These are phyloP conservation scores for Angophora floribunda DNA, from an alignment of 345 rosid species.

Conservation along the genomic window DNA sequence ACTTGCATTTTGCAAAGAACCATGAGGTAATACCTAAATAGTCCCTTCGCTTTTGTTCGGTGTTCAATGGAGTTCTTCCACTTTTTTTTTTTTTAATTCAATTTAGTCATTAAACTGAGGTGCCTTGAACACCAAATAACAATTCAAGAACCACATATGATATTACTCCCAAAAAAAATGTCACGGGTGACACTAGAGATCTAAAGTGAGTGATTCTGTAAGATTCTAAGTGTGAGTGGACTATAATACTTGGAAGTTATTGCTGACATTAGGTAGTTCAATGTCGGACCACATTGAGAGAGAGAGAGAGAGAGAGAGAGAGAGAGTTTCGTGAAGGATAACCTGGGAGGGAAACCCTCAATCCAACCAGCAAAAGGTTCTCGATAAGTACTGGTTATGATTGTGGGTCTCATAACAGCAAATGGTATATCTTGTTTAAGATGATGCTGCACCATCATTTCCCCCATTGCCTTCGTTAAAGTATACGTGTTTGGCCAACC, in stretches of 20 bases:
- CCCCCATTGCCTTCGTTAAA: constrained; percentile 40
- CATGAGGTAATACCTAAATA: not conserved
- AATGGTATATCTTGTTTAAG: constrained; percentile 15
- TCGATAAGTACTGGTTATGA: constrained; percentile 20
- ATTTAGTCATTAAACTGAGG: not conserved
- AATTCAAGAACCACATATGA: not conserved
- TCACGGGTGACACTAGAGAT: not conserved
- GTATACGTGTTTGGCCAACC: constrained; percentile 41
- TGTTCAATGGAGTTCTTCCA: not conserved
- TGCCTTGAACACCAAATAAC: not conserved
- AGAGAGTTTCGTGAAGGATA: not conserved
- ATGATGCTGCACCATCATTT: constrained; percentile 22
- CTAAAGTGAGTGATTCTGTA: not conserved
- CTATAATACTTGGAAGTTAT: not conserved
- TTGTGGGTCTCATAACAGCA: constrained; percentile 20
- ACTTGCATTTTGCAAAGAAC: not conserved
- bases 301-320: not conserved
- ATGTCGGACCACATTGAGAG: not conserved
- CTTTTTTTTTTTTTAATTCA: not conserved
- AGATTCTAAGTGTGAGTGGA: not conserved
- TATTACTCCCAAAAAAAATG: not conserved
- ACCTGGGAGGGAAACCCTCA: constrained; percentile 17
- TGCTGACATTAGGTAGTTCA: not conserved
- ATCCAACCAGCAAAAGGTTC: constrained; percentile 41
- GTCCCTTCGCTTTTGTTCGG: too few relatives aligned